Conservation (phyloP, 202 grass and related monocot species). For the Schoenoplectus triqueter region DNA sequence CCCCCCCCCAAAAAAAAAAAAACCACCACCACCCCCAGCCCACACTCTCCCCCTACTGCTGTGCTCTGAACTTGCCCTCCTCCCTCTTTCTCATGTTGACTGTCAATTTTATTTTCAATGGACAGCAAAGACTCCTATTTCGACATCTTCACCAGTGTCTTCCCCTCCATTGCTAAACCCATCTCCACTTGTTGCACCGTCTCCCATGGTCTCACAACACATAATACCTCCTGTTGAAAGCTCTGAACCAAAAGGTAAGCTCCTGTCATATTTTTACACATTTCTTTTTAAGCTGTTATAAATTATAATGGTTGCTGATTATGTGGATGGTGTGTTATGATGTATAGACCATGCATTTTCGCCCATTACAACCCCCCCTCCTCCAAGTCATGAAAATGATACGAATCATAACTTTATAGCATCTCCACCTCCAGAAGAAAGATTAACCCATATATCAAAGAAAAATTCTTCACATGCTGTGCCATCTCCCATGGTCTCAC, state of each 20-base stretch:
- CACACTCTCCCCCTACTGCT: background rate
- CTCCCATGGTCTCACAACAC: constrained; percentile 38
- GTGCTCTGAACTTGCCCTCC: background rate
- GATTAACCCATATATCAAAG: constrained; percentile 4
- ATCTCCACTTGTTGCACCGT: constrained; percentile 38
- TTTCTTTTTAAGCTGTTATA: constrained; percentile 40
- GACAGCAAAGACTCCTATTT: constrained; percentile 32
- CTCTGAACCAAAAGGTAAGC: constrained; percentile 24
- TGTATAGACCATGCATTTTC: constrained; percentile 39
- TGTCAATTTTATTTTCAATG: constrained; percentile 25
- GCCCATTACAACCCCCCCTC: constrained; percentile 48
- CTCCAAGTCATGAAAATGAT: constrained; percentile 37
- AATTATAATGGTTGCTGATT: constrained; percentile 41
- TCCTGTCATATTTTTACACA: constrained; percentile 32
- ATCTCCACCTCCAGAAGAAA: constrained; percentile 41
- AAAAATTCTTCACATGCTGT: constrained; percentile 29
- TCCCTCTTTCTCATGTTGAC: background rate
- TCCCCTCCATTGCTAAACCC: constrained; percentile 39
- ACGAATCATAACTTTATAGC: constrained; percentile 5
- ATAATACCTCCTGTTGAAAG: constrained; percentile 38
- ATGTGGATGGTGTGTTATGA: constrained; percentile 33
- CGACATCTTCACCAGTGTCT: constrained; percentile 38
- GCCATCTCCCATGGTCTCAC: constrained; percentile 40
- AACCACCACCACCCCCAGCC: background rate
- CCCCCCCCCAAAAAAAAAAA: background rate